These are phyloP conservation scores for Musa acuminata DNA, from an alignment of 176 grass and related monocot genomes.

Conservation along the genomic window DNA sequence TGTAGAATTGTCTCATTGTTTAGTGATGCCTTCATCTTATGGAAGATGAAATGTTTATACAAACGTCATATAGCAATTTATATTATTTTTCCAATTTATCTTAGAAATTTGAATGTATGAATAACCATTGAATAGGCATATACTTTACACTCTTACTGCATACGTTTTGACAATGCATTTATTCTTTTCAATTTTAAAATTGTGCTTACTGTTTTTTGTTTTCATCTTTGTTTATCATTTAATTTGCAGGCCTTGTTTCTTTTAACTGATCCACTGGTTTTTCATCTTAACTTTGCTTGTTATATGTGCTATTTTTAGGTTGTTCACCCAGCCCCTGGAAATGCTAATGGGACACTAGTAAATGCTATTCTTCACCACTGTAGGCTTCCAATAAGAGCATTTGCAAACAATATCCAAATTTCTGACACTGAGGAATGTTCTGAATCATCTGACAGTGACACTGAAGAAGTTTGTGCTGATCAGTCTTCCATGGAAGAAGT, in stretches of 20 bases:
- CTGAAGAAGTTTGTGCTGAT: constrained; percentile 52
- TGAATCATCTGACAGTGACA: constrained; percentile 55
- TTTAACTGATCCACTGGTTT: not conserved
- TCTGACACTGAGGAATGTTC: constrained; percentile 27
- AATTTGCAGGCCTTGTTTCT: not conserved
- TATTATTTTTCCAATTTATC: not conserved
- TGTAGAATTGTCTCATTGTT: not conserved
- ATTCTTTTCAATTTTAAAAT: not conserved
- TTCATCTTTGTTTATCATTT: not conserved
- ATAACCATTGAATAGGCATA: not conserved
- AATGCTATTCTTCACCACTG: constrained; percentile 98
- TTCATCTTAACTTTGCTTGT: not conserved
- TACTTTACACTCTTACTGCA: not conserved
- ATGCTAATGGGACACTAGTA: constrained; percentile 81
- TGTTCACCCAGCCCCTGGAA: constrained; percentile 88
- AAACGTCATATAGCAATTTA: not conserved
- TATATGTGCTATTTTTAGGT: constrained; percentile 30
- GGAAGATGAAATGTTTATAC: not conserved
- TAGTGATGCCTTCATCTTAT: not conserved
- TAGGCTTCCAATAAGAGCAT: constrained; percentile 77
- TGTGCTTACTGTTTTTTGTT: not conserved
- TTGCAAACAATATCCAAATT: constrained; percentile 28
- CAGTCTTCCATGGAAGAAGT: constrained; percentile 30
- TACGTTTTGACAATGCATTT: not conserved
- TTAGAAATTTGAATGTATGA: not conserved